These are phyloP conservation scores for Kazachstania kunashirensis DNA, from an alignment of 805 yeast genomes.

Conservation along the genomic window DNA sequence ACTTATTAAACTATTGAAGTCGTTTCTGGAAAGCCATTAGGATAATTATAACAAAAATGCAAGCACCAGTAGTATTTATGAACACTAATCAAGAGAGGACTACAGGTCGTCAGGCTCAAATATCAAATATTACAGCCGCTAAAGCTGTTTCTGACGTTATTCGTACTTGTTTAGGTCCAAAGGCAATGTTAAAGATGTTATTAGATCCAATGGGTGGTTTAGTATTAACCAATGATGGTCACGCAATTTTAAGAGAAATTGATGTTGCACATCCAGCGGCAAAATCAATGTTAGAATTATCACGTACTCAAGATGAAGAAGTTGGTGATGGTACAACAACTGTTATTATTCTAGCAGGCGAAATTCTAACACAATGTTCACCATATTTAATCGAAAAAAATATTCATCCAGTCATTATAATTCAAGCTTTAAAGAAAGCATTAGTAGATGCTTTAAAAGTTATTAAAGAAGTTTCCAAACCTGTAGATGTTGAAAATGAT, in stretches of 20 bases:
- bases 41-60: no score
- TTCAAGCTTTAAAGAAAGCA: constrained; percentile 88
- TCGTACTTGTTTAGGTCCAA: constrained; percentile 96
- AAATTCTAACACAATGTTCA: constrained; percentile 87
- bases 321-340: constrained; percentile 98
- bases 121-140: constrained; percentile 97
- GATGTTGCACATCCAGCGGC: constrained; percentile 99
- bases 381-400: constrained; percentile 85
- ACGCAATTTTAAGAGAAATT: constrained; percentile 93
- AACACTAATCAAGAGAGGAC: constrained; percentile 88
- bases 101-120: constrained; percentile 94
- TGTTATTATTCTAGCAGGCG: constrained; percentile 94
- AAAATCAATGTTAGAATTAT: constrained; percentile 92
- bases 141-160: constrained; percentile 97
- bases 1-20: no score
- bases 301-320: constrained; percentile 97
- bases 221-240: constrained; percentile 96
- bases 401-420: constrained; percentile 93
- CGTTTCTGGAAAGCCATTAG: no score
- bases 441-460: constrained; percentile 82
- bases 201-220: constrained; percentile 93
- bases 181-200: constrained; percentile 97
- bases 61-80: constrained; percentile 77
- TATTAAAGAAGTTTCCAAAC: constrained; percentile 70
- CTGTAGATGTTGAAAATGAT: constrained; percentile 78